Evolutionary conservation across 257 asterid species (phyloP), one percentile per base, ranked within the genome.

Genomic region (Gardenia jasminoides): DNA sequence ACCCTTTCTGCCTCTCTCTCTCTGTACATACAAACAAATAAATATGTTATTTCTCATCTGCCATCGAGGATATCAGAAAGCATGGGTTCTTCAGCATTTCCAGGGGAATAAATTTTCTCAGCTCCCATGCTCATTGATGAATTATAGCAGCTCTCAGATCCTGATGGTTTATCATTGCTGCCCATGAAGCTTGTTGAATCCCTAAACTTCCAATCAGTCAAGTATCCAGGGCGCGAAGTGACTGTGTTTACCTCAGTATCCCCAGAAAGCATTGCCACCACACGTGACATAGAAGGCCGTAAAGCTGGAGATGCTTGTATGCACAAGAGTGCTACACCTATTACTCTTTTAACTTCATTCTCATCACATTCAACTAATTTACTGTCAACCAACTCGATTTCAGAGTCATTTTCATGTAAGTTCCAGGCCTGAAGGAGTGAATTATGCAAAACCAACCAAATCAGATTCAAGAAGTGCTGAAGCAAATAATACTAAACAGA

Each of bases 251-350:
- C 71, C 70, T 69, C 77, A 15, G 52, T 3, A 48, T 80, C 84
- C 33, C 84, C 84, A 58, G 80, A 68, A 65, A 76, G 80, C 84
- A 80, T 80, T 31, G 84, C 84, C 70, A 70, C 72, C 16, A 46
- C 84, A 1, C 84, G 77, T n/a, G 84, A 75, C 84, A 80, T 80
- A 10, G 84, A 33, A 22, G 84, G 84, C 80, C 84, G 56, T 47
- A 76, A 75, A 56, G 77, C 28, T 46, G 84, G 80, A 17, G 84
- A 80, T 22, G 84, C 46, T 76, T 80, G 84, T 17, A 77, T 80
- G 84, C 84, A 80, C 43, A 76, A 46, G 20, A 80, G 84, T 15
- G 77, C 80, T 67, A 80, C 80, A 22, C 36, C 77, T 31, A 69
- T 80, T 47, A 75, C 80, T 61, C 46, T 68, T 59, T 70, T 80